Evolutionary conservation across 2,329 filamentous ascomycete species (phyloP).

Genomic region (Fusarium aywerte): DNA sequence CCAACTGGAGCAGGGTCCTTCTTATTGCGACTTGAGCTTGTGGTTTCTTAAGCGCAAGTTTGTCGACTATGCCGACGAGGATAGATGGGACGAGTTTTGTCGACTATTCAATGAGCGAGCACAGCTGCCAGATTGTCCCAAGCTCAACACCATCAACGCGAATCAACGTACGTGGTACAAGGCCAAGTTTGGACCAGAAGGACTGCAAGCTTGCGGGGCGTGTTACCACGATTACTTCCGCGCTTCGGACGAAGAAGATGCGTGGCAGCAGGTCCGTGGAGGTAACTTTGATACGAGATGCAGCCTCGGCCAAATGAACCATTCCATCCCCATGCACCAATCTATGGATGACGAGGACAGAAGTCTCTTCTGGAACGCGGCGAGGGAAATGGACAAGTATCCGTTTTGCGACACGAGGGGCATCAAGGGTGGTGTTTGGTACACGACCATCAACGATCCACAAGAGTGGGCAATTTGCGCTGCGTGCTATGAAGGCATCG

Average conservation of each 20-base stretch:
- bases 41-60: slow-evolving; percentile 49
- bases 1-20: neutral
- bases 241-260: slow-evolving; percentile 45
- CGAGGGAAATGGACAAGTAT: slow-evolving; percentile 44
- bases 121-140: slow-evolving; percentile 46
- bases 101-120: slow-evolving; percentile 46
- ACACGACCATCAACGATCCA: slow-evolving; percentile 49
- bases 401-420: slow-evolving; percentile 49
- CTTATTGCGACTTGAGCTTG: slow-evolving; percentile 49
- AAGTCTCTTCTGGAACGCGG: slow-evolving; percentile 50
- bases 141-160: slow-evolving; percentile 27
- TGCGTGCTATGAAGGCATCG: slow-evolving; percentile 50
- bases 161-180: slow-evolving; percentile 50
- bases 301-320: slow-evolving; percentile 47
- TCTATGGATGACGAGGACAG: slow-evolving; percentile 48
- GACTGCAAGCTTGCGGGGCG: slow-evolving; percentile 50
- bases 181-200: slow-evolving; percentile 38
- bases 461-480: slow-evolving; percentile 51
- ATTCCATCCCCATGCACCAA: slow-evolving; percentile 47
- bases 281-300: slow-evolving; percentile 43
- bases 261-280: slow-evolving; percentile 38
- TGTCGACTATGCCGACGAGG: slow-evolving; percentile 35
- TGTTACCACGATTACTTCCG: slow-evolving; percentile 54
- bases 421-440: slow-evolving; percentile 49
- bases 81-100: slow-evolving; percentile 51